Evolutionary conservation across 495 filamentous ascomycete genomes (phyloP).

Genomic region (Penicillium waksmanii): DNA sequence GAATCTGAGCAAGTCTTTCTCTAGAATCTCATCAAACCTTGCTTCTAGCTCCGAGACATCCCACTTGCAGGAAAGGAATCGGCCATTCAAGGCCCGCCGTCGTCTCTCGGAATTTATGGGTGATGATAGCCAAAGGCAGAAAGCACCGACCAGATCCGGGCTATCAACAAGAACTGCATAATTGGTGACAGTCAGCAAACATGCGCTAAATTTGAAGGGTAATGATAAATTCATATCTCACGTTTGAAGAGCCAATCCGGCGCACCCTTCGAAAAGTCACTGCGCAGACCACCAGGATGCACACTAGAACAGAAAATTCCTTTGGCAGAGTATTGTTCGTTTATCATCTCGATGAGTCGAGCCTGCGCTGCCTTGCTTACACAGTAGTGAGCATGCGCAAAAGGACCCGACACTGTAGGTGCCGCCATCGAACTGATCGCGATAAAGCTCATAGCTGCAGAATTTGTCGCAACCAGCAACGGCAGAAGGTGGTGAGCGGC

Average conservation of each 20-base stretch:
- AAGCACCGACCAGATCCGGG: constrained; percentile 42
- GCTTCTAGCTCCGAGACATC: constrained; percentile 46
- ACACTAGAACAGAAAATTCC: constrained; percentile 46
- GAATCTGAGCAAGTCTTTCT: constrained; percentile 29
- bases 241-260: constrained; percentile 28
- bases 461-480: constrained; percentile 32
- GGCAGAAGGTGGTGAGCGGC: constrained; percentile 45
- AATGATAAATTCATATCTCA: constrained; percentile 13
- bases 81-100: constrained; percentile 39
- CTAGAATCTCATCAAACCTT: constrained; percentile 44
- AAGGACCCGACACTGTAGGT: constrained; percentile 22
- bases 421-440: constrained; percentile 33
- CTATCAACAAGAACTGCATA: constrained; percentile 33
- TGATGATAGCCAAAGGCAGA: constrained; percentile 41
- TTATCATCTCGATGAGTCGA: constrained; percentile 49
- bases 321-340: constrained; percentile 40
- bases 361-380: constrained; percentile 44
- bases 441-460: constrained; percentile 35
- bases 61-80: constrained; percentile 44
- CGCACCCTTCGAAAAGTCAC: constrained; percentile 31
- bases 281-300: constrained; percentile 53
- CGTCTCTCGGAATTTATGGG: constrained; percentile 22
- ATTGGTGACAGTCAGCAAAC: constrained; percentile 4
- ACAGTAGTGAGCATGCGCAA: constrained; percentile 37
- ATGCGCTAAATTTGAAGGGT: not conserved